Evolutionary conservation across 331 rosid genomes (phyloP).

Genomic region (Quercus phellos): DNA sequence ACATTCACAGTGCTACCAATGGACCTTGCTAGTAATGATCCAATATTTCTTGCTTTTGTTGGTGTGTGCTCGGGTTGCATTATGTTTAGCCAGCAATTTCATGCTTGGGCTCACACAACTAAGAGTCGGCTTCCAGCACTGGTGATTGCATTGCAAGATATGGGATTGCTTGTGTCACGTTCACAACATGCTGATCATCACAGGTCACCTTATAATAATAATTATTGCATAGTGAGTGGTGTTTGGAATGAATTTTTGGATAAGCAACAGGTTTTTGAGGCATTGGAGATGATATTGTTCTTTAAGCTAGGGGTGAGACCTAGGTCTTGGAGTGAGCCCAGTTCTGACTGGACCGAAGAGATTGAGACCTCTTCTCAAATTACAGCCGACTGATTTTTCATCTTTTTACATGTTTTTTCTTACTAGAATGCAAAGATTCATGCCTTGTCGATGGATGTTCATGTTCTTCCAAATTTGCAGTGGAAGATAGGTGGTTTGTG

Average conservation of each 20-base stretch:
- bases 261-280: no score
- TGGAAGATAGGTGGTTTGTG: background rate
- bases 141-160: slow-evolving; percentile 60
- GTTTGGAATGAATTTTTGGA: no score
- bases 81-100: slow-evolving; percentile 95
- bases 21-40: slow-evolving; percentile 45
- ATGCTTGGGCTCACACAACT: slow-evolving; percentile 87
- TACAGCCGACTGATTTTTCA: slow-evolving; percentile 17
- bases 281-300: no score
- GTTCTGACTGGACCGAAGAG: slow-evolving; percentile 30
- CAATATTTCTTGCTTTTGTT: slow-evolving; percentile 50
- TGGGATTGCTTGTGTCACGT: slow-evolving; percentile 63
- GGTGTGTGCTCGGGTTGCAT: slow-evolving; percentile 63
- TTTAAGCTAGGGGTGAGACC: no score
- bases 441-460: background rate
- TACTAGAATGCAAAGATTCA: no score
- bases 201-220: no score
- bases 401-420: no score
- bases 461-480: background rate
- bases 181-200: slow-evolving; percentile 38
- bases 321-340: no score
- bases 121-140: slow-evolving; percentile 60
- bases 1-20: slow-evolving; percentile 15
- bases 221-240: no score
- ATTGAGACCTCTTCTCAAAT: slow-evolving; percentile 33